These are phyloP conservation scores for Galeopsis tetrahit DNA, from an alignment of 257 asterid genomes.

Conservation along the genomic window DNA sequence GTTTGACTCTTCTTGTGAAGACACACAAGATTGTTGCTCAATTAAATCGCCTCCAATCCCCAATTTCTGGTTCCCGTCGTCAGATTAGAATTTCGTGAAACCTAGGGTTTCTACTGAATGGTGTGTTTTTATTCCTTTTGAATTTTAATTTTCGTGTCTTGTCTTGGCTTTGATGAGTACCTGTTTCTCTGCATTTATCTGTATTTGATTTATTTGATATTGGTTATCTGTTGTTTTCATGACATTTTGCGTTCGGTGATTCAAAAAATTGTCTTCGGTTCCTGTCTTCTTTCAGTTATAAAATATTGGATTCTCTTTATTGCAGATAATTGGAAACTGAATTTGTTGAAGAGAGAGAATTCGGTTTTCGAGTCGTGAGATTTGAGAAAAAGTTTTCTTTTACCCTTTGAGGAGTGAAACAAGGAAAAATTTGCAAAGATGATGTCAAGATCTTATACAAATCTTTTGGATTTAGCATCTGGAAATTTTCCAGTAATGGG, in stretches of 20 bases:
- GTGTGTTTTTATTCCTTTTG: conserved; percentile 7
- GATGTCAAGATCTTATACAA: conserved; percentile 91
- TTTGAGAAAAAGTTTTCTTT: conserved; percentile 32
- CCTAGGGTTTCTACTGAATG: conserved; percentile 37
- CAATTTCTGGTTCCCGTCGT: conserved; percentile 34
- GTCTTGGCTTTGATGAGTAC: conserved; percentile 30
- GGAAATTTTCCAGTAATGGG: conserved; percentile 82
- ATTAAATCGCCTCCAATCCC: conserved; percentile 45
- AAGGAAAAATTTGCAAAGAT: conserved; percentile 49
- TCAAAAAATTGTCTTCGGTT: background rate
- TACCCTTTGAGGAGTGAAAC: conserved; percentile 30
- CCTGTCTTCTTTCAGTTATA: background rate
- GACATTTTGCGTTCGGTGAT: conserved; percentile 28
- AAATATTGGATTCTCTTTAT: conserved; percentile 29
- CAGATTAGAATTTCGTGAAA: conserved; percentile 34
- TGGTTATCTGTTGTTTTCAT: conserved; percentile 28
- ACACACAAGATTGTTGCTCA: conserved; percentile 36
- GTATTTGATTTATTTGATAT: conserved; percentile 41
- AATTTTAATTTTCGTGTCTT: conserved; percentile 29
- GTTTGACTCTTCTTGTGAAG: conserved; percentile 43
- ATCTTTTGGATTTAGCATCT: conserved; percentile 82
- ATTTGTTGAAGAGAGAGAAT: conserved; percentile 34
- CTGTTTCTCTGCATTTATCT: conserved; percentile 32
- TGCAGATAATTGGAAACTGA: conserved; percentile 49
- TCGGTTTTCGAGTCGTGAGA: conserved; percentile 35